A percentile compares a stretch with the other conserved stretches of the same genome.
These are phyloP conservation scores for Thielaviopsis euricoi DNA, from an alignment of 2,329 filamentous ascomycete species.

Conservation along the genomic window DNA sequence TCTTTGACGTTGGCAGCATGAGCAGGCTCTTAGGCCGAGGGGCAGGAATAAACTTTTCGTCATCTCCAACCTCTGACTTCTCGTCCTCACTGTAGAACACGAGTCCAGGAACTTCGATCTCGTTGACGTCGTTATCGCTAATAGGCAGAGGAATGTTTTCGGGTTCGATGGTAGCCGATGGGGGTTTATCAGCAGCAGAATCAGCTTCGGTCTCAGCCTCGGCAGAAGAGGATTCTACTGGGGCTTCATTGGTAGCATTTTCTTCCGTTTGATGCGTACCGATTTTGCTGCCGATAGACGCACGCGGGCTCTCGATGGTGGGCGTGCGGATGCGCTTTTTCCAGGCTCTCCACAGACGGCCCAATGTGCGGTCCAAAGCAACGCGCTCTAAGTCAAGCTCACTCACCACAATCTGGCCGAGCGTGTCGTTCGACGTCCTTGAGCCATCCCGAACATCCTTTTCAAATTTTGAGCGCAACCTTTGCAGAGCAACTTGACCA, in stretches of 20 bases:
- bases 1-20: constrained; percentile 17
- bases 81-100: constrained; percentile 47
- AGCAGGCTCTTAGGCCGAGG: constrained; percentile 32
- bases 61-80: constrained; percentile 23
- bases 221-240: constrained; percentile 13
- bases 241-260: not conserved
- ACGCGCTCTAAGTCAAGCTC: constrained; percentile 87
- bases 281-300: constrained; percentile 23
- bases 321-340: constrained; percentile 63
- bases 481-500: constrained; percentile 64
- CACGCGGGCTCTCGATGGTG: constrained; percentile 27
- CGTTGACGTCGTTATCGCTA: constrained; percentile 50
- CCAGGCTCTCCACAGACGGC: constrained; percentile 87
- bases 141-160: constrained; percentile 49
- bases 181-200: constrained; percentile 18
- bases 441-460: constrained; percentile 40
- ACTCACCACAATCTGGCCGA: constrained; percentile 63
- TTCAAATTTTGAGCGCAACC: constrained; percentile 41
- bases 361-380: constrained; percentile 74
- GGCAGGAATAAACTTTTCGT: constrained; percentile 14
- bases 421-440: constrained; percentile 29
- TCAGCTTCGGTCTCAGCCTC: constrained; percentile 19
- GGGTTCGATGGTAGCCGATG: constrained; percentile 25
- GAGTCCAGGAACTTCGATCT: constrained; percentile 65
- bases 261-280: constrained; percentile 17